phyloP scores from a whole-genome alignment of 1,284 basidiomycete species.

The Cutaneotrichosporon mucoides region DNA sequence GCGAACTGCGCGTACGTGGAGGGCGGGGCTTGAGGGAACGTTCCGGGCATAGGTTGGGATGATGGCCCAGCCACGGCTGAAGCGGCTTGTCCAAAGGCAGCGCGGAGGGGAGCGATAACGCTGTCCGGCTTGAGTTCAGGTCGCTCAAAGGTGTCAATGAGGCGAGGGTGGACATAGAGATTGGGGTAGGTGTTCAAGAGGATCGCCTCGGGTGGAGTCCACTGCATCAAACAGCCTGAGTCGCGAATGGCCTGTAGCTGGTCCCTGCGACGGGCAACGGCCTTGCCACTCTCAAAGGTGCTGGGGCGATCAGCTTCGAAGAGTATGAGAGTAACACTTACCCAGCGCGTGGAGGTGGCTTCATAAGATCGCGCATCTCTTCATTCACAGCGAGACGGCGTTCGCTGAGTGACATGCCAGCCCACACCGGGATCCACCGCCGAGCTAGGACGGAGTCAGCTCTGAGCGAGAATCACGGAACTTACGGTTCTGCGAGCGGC shows the following conservation, averaged over 20 bases:
- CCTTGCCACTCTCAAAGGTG: neutral
- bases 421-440: neutral
- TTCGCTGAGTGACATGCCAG: constrained; percentile 7
- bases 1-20: neutral
- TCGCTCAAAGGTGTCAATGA: neutral
- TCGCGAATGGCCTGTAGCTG: neutral
- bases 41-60: neutral
- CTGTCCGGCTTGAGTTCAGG: neutral
- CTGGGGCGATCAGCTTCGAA: neutral
- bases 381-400: neutral
- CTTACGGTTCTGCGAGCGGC: neutral
- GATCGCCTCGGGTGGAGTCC: constrained; percentile 3
- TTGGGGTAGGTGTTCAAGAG: neutral
- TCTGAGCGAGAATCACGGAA: neutral
- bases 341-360: neutral
- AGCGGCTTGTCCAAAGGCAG: neutral
- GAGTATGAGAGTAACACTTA: neutral
- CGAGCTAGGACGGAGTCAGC: neutral
- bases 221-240: constrained; percentile 4
- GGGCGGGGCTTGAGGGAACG: too few species aligned
- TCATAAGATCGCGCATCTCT: constrained; percentile 3
- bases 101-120: neutral
- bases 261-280: neutral
- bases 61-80: neutral
- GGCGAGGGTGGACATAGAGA: neutral